Evolutionary conservation across 129 eudicot genomes (phyloP).

Genomic region (sunflower (Helianthus annuus)): DNA sequence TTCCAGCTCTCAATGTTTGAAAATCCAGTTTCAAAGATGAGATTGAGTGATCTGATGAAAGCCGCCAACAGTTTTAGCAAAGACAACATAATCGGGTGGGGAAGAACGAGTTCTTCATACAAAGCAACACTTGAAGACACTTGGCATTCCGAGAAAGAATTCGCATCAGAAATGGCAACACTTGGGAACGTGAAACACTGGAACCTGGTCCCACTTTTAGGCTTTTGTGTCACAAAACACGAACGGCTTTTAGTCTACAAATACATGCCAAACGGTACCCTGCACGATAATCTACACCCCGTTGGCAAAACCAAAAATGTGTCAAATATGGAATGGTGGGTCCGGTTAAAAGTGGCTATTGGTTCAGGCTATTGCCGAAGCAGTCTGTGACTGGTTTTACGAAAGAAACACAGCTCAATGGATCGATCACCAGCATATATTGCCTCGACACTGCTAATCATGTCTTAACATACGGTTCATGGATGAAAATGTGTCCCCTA

Average conservation of each 20-base stretch:
- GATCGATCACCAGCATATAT: constrained; percentile 25
- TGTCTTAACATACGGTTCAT: no score
- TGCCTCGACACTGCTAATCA: constrained; percentile 17
- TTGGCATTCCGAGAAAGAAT: no score
- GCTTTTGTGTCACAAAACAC: constrained; percentile 68
- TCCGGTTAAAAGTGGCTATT: no score
- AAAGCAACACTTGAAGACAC: no score
- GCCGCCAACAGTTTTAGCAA: no score
- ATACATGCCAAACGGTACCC: constrained; percentile 71
- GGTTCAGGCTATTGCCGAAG: constrained; percentile 42
- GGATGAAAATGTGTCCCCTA: no score
- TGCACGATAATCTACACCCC: constrained; percentile 57
- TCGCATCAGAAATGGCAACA: no score
- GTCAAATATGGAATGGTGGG: neutral
- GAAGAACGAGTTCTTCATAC: no score
- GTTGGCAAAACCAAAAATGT: constrained; percentile 37
- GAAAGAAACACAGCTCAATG: constrained; percentile 35
- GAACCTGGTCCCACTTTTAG: constrained; percentile 52
- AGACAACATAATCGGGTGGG: no score
- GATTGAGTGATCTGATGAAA: no score
- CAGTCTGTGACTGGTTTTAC: constrained; percentile 42
- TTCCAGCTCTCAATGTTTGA: constrained; percentile 84
- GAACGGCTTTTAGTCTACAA: constrained; percentile 76
- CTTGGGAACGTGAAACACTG: no score
- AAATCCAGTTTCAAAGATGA: constrained; percentile 55